Evolutionary conservation across 805 yeast species (phyloP), one percentile per base, ranked within the genome.

Genomic region (Spathaspora boniae): DNA sequence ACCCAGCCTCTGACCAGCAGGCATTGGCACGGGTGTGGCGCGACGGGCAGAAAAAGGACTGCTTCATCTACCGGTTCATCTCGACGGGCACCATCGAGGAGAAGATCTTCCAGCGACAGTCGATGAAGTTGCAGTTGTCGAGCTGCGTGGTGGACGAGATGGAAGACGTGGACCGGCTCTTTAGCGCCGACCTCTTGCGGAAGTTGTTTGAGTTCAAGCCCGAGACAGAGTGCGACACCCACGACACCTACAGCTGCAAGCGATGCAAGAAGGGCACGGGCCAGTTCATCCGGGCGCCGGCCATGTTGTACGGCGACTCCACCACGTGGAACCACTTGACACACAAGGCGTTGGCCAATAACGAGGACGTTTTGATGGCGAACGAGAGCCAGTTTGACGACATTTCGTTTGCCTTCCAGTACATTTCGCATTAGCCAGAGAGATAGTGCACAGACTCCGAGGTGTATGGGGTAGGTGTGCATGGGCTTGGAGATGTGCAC

Each of bases 1-100:
- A 91, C 52, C 98, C 98, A 0, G 98, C 98, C 0, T 82, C 96
- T 1, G 98, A 91, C 54, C 98, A 93, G 56, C 98, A 91, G 61
- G 98, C 98, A 0, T 68, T 93, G 43, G 98, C 98, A 0, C 76
- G 98, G 58, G 96, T 93, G 4, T 93, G 98, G 98, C 80, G 98
- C 70, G 98, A 93, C 62, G 98, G 98, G 0, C 98, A 91, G 54
- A 91, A 86, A 70, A 93, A 91, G 59, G 95, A 86, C 57, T 93
- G 98, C 65, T 91, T 83, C 51, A 93, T 91, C 26, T 93, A 93
- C 58, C 70, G 98, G 47, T 89, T 93, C 48, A 89, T 91, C 38
- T 76, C 94, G 5, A 88, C 98, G 0, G 98, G 98, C 9, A 79
- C 96, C 2, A 93, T 91, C 36, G 98, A 91, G 52, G 98, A 91